Evolutionary conservation across 2,329 filamentous ascomycete genomes (phyloP).

Genomic region (Claviceps arundinis): DNA sequence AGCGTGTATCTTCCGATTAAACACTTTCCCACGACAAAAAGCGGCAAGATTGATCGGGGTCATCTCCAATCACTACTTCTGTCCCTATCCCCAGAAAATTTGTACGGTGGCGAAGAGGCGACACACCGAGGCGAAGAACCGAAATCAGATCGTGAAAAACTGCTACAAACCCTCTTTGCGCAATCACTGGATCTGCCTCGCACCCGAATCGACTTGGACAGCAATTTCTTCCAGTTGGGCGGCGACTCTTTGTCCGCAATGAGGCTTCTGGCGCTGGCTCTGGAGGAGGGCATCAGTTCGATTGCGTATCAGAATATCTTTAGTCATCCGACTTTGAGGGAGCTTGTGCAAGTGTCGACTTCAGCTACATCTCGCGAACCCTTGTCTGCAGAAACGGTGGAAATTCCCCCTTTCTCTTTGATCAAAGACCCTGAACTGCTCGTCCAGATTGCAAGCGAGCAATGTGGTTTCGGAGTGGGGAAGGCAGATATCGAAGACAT

Average conservation of each 20-base stretch:
- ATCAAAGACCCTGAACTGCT: background rate
- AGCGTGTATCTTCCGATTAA: background rate
- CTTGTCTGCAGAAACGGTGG: too few relatives aligned
- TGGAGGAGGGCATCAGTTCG: background rate
- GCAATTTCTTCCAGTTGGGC: conserved; percentile 28
- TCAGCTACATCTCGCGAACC: background rate
- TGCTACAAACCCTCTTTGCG: background rate
- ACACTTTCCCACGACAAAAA: background rate
- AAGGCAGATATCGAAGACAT: background rate
- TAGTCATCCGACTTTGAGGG: conserved; percentile 2
- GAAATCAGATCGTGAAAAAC: background rate
- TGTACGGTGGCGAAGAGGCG: background rate
- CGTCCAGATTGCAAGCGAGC: background rate
- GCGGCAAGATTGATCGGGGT: background rate
- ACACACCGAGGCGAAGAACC: background rate
- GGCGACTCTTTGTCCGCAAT: conserved; percentile 33
- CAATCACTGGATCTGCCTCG: conserved; percentile 13
- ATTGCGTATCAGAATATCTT: conserved; percentile 2
- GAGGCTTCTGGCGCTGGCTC: conserved; percentile 19
- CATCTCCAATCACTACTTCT: background rate
- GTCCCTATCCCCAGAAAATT: background rate
- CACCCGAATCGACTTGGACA: conserved; percentile 13
- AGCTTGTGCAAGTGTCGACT: background rate
- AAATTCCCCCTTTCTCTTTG: background rate
- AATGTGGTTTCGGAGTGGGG: background rate